Base-by-base conservation (phyloP, 2,329 filamentous ascomycete genomes). In the Monosporascus cannonballus region DNA sequence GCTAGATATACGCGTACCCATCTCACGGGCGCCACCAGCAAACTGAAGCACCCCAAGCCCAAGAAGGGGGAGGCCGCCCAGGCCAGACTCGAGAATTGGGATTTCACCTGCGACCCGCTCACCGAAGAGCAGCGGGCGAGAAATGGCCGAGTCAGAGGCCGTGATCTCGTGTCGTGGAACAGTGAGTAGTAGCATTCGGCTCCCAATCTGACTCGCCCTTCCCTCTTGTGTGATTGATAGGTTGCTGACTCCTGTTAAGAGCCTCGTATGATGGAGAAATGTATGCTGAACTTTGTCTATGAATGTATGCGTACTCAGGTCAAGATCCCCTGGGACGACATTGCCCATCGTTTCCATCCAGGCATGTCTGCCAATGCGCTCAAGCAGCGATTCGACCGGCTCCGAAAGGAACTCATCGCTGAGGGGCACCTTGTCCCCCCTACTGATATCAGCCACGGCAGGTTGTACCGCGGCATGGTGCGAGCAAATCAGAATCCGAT, bases 221-320 rank as follows among this genome's bases (percentile, higher is more conserved):
- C 38, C n/a, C n/a, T 14, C 24, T 45, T 34, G 17, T 38, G 20
- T 48, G 6, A 36, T 18, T 25, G 14, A 47, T 17, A 37, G 27
- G 9, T 27, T 41, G n/a, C 39, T 38, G 47, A 3, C 24, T 15
- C 11, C 18, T 6, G 9, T 42, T 6, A 47, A 78, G 75, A 73
- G 1, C 69, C 72, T 9, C 70, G 74, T 9, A 78, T 77, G 72
- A 62, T 67, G 0, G 75, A 77, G 38, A 77, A 77, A 58, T 56
- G 76, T 0, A 52, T 77, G 0, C 61, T 77, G 1, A 60, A 70
- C 51, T 56, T 76, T 0, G 62, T 71, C 11, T 77, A 73, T 36
- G 75, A 77, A 56, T 69, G 64, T 37, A 52, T 54, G 14, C 57
- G 66, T 5, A 57, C 65, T 47, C 64, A 63, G 27, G 59, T 70